Base-by-base conservation (phyloP, 2,329 filamentous ascomycete genomes). In the Iodosphaeria phyllophila region DNA sequence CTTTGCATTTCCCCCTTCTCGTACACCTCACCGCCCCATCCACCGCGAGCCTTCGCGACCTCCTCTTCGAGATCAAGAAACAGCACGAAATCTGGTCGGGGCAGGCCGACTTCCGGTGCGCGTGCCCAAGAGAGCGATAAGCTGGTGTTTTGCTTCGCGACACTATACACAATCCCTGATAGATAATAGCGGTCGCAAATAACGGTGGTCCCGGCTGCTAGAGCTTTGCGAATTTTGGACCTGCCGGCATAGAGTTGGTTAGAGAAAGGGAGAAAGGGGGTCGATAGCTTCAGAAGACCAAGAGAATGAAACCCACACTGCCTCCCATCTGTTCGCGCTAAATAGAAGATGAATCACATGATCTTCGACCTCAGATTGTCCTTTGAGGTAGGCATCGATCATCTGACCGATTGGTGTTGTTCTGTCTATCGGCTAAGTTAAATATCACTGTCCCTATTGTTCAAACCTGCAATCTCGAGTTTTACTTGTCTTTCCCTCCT, bases 181-280 rank as follows among this genome's bases (percentile, higher is more conserved):
- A 92, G 86, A 46, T 91, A 92, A 54, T 95, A 98, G 23, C 89
- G 73, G 49, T 98, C 89, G 36, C 86, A 73, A 19, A 98, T 58
- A 16, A 98, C 62, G 0, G 70, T 89, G 12, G 61, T 72, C 6
- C 86, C 84, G 2, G 56, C 47, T 1, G 56, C 51, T 5, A 93
- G 48, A 5, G 65, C 53, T 1, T 49, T 28, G 11, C 55, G 42
- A 22, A 74, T 72, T 24, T 51, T 50, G 35, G 57, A 52, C 3
- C 63, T 68, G 30, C n/a, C 6, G 7, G 5, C 22, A 20, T 22
- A 14, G 11, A 14, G 7, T 15, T 5, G 12, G 13, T 11, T 27
- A 21, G 12, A 15, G 20, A 12, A 17, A 20, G 20, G 10, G 19
- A 23, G 10, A 22, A 8, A 8, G 17, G 5, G 8, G 18, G 16